These are phyloP conservation scores for Andrographis paniculata DNA, from an alignment of 305 asterid species.

Conservation along the genomic window DNA sequence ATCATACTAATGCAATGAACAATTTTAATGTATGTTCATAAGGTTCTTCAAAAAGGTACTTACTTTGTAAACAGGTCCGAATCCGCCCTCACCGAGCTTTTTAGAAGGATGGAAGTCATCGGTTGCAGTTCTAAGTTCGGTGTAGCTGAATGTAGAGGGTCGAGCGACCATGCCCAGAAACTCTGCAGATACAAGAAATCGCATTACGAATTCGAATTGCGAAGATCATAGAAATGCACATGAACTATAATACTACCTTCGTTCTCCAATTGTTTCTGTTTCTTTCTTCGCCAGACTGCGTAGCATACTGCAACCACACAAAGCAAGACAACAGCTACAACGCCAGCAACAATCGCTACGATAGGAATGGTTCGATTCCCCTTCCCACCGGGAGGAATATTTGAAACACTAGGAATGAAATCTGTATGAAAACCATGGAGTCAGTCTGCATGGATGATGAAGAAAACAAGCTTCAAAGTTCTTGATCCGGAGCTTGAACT, in stretches of 20 bases:
- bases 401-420: constrained; percentile 46
- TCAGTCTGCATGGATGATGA: constrained; percentile 5
- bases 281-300: constrained; percentile 37
- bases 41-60: not conserved
- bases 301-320: constrained; percentile 29
- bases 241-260: constrained; percentile 36
- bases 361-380: constrained; percentile 47
- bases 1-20: too few species aligned
- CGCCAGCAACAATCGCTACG: constrained; percentile 51
- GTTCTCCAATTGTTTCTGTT: constrained; percentile 33
- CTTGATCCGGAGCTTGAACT: not conserved
- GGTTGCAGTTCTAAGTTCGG: not conserved
- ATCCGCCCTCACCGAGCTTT: not conserved
- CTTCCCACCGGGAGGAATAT: constrained; percentile 39
- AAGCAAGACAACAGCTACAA: constrained; percentile 34
- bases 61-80: not conserved
- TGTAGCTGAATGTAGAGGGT: not conserved
- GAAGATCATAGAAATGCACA: too few species aligned
- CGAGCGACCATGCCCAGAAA: not conserved
- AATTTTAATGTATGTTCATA: too few species aligned
- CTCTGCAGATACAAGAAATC: not conserved
- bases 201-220: not conserved
- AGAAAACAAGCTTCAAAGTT: constrained; percentile 1
- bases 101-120: not conserved
- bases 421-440: constrained; percentile 28